phyloP scores from a whole-genome alignment of 495 filamentous ascomycete genomes.

The Daldinia loculata region DNA sequence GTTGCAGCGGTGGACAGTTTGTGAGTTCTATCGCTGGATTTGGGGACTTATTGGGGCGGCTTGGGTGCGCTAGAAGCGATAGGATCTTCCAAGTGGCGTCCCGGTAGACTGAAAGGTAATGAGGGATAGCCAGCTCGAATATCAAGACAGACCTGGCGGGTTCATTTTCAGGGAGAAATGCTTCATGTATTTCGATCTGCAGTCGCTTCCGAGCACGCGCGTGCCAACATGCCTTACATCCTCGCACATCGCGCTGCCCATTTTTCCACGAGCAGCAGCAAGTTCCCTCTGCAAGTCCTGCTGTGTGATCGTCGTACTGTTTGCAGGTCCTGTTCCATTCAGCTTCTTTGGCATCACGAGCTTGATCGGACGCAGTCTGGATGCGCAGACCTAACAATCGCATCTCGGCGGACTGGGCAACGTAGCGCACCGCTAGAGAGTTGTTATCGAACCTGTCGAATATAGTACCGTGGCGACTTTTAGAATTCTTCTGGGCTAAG shows the following conservation, averaged over 20 bases:
- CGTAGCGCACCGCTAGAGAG: slow-evolving; percentile 59
- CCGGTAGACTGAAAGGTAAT: slow-evolving; percentile 53
- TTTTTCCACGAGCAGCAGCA: slow-evolving; percentile 36
- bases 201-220: slow-evolving; percentile 37
- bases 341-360: slow-evolving; percentile 47
- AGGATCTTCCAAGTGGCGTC: slow-evolving; percentile 57
- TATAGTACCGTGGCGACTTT: slow-evolving; percentile 46
- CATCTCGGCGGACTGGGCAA: slow-evolving; percentile 47
- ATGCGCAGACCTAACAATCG: slow-evolving; percentile 47
- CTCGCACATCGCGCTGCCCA: slow-evolving; percentile 47
- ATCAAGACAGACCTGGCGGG: slow-evolving; percentile 44
- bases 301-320: slow-evolving; percentile 52
- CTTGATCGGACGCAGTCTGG: slow-evolving; percentile 37
- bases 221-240: slow-evolving; percentile 38
- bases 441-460: slow-evolving; percentile 50
- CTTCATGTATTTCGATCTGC: slow-evolving; percentile 55
- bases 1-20: slow-evolving; percentile 32
- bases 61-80: slow-evolving; percentile 32
- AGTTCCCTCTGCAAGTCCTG: slow-evolving; percentile 44
- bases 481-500: slow-evolving; percentile 46
- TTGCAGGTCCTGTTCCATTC: slow-evolving; percentile 50
- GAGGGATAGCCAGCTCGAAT: slow-evolving; percentile 57
- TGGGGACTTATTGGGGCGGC: background rate
- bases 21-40: slow-evolving; percentile 33
- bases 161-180: slow-evolving; percentile 53